Base-by-base conservation (phyloP, 1,284 basidiomycete species). In the Grifola frondosa region DNA sequence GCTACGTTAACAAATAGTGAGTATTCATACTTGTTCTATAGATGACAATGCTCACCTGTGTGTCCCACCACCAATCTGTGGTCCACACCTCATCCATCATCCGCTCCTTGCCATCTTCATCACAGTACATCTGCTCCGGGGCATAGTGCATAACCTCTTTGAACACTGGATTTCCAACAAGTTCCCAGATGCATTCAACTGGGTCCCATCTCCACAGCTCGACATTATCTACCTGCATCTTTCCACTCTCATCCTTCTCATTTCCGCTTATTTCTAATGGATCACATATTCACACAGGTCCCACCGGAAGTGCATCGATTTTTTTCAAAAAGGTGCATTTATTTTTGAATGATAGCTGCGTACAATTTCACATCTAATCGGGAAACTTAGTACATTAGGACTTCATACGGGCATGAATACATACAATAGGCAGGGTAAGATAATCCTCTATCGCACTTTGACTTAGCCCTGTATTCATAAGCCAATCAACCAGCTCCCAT, bases 61-160 rank as follows among this genome's bases (percentile, higher is more conserved):
- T 53, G 1, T 61, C 40, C 60, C 60, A 66, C 65, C 68, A 72
- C 70, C 68, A 72, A 12, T 70, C 60, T 0, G 40, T 62, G 0
- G 67, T 71, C 61, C 63, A 68, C 64, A 69, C 71, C 42, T 74
- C 65, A 30, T 61, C 47, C 26, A 60, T 62, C 6, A 61, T 44
- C 0, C 59, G 52, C 8, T 50, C 49, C 1, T 30, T 50, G 1
- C 52, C 53, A 1, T 51, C 37, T 0, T 12, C 21, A 29, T 70
- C 59, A 0, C 32, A 40, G 37, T 58, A 73, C 2, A 64, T 33
- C 7, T 50, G 52, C 26, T 62, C 53, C 2, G 68, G 69, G 32
- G 45, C 50, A 39, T 62, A 71, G n/a, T 34, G 32, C 25, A 68
- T 54, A 5, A 48, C 10, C 0, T 62, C 53, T 2, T 44, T n/a